These are phyloP conservation scores for Pseudocercospora crystallina DNA, from an alignment of 2,329 filamentous ascomycete species.

Conservation along the genomic window DNA sequence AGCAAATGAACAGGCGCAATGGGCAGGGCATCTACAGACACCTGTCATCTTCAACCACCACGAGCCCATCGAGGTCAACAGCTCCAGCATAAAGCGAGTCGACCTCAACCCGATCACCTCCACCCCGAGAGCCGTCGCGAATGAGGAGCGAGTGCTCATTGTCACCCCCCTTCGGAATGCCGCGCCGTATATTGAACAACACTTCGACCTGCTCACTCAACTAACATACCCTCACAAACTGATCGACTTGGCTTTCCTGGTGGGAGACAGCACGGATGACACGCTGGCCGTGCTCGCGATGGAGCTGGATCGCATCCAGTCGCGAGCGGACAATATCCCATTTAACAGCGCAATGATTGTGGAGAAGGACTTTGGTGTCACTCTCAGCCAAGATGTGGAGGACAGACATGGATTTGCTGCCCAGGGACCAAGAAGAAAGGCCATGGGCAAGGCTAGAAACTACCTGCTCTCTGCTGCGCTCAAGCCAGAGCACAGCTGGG, in stretches of 20 bases:
- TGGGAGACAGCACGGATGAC: conserved; percentile 88
- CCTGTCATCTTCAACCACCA: conserved; percentile 97
- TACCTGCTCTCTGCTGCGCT: conserved; percentile 81
- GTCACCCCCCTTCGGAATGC: conserved; percentile 92
- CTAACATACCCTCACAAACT: conserved; percentile 92
- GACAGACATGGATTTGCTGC: conserved; percentile 83
- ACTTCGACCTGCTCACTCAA: conserved; percentile 88
- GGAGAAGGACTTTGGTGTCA: conserved; percentile 84
- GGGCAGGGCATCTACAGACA: conserved; percentile 85
- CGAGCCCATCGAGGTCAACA: conserved; percentile 80
- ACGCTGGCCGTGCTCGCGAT: conserved; percentile 81
- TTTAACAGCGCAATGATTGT: conserved; percentile 85
- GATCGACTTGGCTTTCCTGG: conserved; percentile 92
- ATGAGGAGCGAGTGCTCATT: conserved; percentile 85
- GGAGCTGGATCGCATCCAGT: conserved; percentile 86
- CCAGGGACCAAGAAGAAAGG: conserved; percentile 85
- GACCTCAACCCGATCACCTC: conserved; percentile 84
- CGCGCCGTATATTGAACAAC: conserved; percentile 74
- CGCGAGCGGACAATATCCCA: conserved; percentile 69
- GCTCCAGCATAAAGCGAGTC: conserved; percentile 72
- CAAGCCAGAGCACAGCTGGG: conserved; percentile 95
- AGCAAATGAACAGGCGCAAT: conserved; percentile 83
- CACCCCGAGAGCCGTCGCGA: conserved; percentile 72
- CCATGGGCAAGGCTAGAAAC: conserved; percentile 87
- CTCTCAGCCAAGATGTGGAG: conserved; percentile 74